Conservation (phyloP, 164 flowering plant genomes). For the Berberis thunbergii region DNA sequence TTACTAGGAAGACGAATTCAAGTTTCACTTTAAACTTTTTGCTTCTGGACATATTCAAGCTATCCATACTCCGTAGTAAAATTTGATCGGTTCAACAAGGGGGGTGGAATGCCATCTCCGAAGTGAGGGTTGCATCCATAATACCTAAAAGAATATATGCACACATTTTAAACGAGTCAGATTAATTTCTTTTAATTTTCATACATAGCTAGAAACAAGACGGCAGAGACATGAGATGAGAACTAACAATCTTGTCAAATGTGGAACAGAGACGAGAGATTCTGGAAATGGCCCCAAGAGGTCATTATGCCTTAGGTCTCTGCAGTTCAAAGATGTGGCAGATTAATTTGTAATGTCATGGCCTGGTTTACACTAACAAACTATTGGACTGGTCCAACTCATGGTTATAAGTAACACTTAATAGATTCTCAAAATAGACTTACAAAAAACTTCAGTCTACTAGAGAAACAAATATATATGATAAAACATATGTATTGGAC, state of each 20-base stretch:
- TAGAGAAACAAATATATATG: too few relatives aligned
- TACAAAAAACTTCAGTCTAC: too few relatives aligned
- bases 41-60: background rate
- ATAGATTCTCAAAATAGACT: too few relatives aligned
- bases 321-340: slow-evolving; percentile 15
- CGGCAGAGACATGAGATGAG: background rate
- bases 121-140: slow-evolving; percentile 54
- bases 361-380: background rate
- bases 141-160: slow-evolving; percentile 22
- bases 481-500: too few relatives aligned
- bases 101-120: slow-evolving; percentile 21
- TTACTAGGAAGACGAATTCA: background rate
- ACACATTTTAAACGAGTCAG: background rate
- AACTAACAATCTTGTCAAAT: slow-evolving; percentile 42
- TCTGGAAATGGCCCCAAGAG: slow-evolving; percentile 39
- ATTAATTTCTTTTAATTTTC: background rate
- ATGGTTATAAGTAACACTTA: too few relatives aligned
- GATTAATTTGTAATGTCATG: background rate
- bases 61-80: slow-evolving; percentile 48
- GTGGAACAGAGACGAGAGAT: slow-evolving; percentile 30
- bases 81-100: slow-evolving; percentile 22
- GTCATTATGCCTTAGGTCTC: slow-evolving; percentile 56
- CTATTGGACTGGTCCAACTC: background rate
- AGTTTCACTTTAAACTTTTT: background rate
- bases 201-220: background rate